phyloP scores from a whole-genome alignment of 345 rosid genomes.

The Populus pruinosa region DNA sequence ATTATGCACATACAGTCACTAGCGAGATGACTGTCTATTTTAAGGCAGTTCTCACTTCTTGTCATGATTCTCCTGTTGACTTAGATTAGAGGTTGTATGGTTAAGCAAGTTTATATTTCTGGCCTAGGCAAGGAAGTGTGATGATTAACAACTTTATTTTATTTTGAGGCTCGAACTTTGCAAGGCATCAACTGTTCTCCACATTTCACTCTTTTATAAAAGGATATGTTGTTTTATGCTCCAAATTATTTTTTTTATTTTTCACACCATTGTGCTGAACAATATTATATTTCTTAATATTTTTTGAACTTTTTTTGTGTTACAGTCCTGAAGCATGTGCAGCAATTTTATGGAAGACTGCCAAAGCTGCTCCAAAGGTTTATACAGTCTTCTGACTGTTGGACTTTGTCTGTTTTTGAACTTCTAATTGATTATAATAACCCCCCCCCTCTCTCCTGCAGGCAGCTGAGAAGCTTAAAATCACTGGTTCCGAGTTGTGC shows the following conservation, averaged over 20 bases:
- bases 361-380: conserved; percentile 93
- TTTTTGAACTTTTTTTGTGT: conserved; percentile 9
- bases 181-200: not conserved
- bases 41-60: not conserved
- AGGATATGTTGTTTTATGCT: not conserved
- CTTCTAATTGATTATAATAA: conserved; percentile 10
- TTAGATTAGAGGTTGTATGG: not conserved
- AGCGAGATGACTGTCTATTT: not conserved
- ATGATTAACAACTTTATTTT: not conserved
- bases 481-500: conserved; percentile 70
- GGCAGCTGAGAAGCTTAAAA: conserved; percentile 94
- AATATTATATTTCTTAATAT: not conserved
- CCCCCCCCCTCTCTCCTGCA: conserved; percentile 9
- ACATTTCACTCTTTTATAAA: not conserved
- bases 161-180: not conserved
- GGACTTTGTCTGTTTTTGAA: conserved; percentile 6
- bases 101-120: not conserved
- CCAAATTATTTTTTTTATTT: not conserved
- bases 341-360: conserved; percentile 87
- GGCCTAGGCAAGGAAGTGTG: not conserved
- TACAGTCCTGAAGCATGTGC: conserved; percentile 97
- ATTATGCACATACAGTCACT: not conserved
- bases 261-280: not conserved
- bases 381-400: conserved; percentile 15
- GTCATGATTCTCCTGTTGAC: not conserved